Percentiles rank a stretch among this genome's conserved stretches.
Evolutionary conservation across 805 yeast genomes (phyloP).

Genomic region (Blastobotrys terrestris): DNA sequence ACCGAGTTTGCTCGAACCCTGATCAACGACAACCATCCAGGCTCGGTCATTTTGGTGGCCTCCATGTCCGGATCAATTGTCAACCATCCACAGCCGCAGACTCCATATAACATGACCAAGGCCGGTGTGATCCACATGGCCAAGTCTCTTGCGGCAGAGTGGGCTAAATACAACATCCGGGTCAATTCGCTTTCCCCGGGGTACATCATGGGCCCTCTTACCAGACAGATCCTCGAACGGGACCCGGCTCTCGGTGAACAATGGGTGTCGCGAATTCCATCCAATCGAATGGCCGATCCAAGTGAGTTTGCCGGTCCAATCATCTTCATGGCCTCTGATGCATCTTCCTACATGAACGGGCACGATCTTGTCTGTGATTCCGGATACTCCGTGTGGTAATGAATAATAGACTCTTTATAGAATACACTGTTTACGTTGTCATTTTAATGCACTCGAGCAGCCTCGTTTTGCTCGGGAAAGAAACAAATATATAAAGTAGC

Average conservation of each 20-base stretch:
- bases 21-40: conserved; percentile 45
- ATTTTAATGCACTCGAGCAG: too few relatives aligned
- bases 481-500: too few relatives aligned
- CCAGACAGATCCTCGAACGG: conserved; percentile 59
- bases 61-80: conserved; percentile 85
- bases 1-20: conserved; percentile 66
- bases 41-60: conserved; percentile 77
- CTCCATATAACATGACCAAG: conserved; percentile 78
- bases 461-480: too few relatives aligned
- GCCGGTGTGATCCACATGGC: conserved; percentile 82
- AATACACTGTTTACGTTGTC: too few relatives aligned
- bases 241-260: conserved; percentile 47
- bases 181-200: conserved; percentile 78
- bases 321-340: conserved; percentile 67
- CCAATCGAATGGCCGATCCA: conserved; percentile 81
- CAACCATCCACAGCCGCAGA: conserved; percentile 78
- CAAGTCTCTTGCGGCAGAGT: conserved; percentile 69
- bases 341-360: conserved; percentile 78
- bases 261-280: conserved; percentile 69
- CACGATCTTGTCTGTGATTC: conserved; percentile 80
- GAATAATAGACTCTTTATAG: too few relatives aligned
- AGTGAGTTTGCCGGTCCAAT: conserved; percentile 74
- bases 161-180: conserved; percentile 73
- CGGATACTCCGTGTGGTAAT: conserved; percentile 78
- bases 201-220: conserved; percentile 72